Evolutionary conservation across 1,284 basidiomycete species (phyloP).

Genomic region (Ceratorhiza oryzae-sativae): DNA sequence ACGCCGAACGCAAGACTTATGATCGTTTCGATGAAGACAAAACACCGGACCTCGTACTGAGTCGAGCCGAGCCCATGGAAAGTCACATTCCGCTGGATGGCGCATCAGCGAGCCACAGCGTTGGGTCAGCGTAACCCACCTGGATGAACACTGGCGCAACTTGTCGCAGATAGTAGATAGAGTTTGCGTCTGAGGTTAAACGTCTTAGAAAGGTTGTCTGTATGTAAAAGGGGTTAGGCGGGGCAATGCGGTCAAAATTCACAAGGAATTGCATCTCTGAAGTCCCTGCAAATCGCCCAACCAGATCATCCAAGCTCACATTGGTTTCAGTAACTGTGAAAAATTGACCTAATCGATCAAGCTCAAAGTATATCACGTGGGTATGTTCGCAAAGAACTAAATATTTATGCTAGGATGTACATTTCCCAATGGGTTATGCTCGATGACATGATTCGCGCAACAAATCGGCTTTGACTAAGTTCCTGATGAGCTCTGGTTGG

Average conservation of each 20-base stretch:
- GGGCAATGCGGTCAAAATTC: background rate
- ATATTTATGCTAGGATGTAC: conserved; percentile 1
- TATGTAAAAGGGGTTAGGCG: no score
- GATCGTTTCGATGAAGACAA: conserved; percentile 11
- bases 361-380: background rate
- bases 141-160: background rate
- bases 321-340: background rate
- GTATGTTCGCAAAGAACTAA: background rate
- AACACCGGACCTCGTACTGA: background rate
- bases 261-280: background rate
- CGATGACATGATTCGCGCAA: background rate
- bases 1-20: conserved; percentile 1
- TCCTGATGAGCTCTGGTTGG: background rate
- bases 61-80: background rate
- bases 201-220: background rate
- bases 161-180: background rate
- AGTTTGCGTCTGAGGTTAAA: background rate
- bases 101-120: background rate
- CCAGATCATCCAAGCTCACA: background rate
- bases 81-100: conserved; percentile 6
- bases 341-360: conserved; percentile 2
- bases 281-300: background rate
- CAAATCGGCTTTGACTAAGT: background rate
- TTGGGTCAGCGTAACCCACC: background rate
- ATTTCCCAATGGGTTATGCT: background rate